Evolutionary conservation across 257 asterid genomes (phyloP), one percentile per base, ranked within the genome.

Genomic region (Ilex aquifolium): DNA sequence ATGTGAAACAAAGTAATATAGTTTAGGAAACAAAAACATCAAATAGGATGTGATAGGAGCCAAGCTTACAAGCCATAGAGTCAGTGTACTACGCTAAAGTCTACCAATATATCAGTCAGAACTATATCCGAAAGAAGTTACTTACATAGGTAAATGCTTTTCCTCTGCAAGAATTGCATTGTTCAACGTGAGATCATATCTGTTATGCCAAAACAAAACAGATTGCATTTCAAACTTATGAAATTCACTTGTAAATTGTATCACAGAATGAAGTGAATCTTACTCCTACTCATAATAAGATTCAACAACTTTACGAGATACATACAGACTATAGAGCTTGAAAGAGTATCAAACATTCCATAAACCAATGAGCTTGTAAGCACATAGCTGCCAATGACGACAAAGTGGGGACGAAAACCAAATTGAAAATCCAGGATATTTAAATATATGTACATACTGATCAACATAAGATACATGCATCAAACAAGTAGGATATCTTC

Each of bases 101-200:
- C 7, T 4, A 7, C 7, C 8, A 36, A 36, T 4, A 36, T 36
- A 36, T 36, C 5, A 36, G 5, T 36, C 42, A 36, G 8, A 36
- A 36, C 8, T 36, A 36, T 4, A 36, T 36, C 42, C 0, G 57
- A 21, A 53, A 53, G 3, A 17, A 72, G 32, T 6, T 10, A 79
- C 97, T 82, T 72, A 93, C 99, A 90, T 71, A 11, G 96, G 87
- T 74, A 85, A 59, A 83, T 93, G 99, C 71, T 93, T 93, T 3
- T 93, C 99, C 85, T 90, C 97, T 0, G 99, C 99, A 46, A 93
- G 94, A 63, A 93, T 93, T n/a, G 99, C 99, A 82, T 90, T 74
- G 82, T 93, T 87, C 77, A 68, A 49, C 62, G 78, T 75, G 60
- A 90, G 60, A n/a, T 81, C 95, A 64, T 78, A 93, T 57, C 97